These are phyloP conservation scores for Capillidium heterosporum DNA, from an alignment of 371 early-diverging fungal species.

Conservation along the genomic window DNA sequence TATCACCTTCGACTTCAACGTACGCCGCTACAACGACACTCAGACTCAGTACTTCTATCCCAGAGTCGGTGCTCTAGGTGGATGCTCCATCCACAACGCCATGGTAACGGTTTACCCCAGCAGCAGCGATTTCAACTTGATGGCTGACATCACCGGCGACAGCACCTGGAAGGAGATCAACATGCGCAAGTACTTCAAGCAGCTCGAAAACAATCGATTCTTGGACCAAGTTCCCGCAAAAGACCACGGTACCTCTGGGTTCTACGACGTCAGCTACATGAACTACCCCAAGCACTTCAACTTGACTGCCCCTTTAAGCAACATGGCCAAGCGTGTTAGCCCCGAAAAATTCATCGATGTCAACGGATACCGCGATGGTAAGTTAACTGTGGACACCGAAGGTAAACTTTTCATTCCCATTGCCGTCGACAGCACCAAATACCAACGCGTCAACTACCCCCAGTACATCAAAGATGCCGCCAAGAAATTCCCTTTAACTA, in stretches of 20 bases:
- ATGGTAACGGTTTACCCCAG: neutral
- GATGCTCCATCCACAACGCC: slow-evolving; percentile 4
- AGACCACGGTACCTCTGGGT: neutral
- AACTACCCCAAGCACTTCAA: neutral
- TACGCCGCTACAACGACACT: neutral
- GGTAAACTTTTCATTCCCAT: neutral
- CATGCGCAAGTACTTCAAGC: slow-evolving; percentile 1
- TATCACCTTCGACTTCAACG: neutral
- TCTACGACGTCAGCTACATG: neutral
- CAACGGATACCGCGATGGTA: neutral
- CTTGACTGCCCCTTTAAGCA: neutral
- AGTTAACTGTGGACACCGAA: neutral
- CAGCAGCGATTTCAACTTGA: neutral
- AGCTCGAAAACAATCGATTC: neutral
- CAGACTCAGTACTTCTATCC: neutral
- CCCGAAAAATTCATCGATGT: neutral
- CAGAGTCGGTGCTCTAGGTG: slow-evolving; percentile 4
- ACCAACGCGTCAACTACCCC: neutral
- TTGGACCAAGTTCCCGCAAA: neutral
- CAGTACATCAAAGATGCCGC: neutral
- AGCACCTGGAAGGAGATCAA: neutral
- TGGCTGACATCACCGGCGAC: neutral
- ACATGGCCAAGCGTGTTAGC: neutral
- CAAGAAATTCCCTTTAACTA: neutral
- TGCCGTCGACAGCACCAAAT: neutral